Base-by-base conservation (phyloP, 108 stramenopile genomes). In the Nitzschia palea region DNA sequence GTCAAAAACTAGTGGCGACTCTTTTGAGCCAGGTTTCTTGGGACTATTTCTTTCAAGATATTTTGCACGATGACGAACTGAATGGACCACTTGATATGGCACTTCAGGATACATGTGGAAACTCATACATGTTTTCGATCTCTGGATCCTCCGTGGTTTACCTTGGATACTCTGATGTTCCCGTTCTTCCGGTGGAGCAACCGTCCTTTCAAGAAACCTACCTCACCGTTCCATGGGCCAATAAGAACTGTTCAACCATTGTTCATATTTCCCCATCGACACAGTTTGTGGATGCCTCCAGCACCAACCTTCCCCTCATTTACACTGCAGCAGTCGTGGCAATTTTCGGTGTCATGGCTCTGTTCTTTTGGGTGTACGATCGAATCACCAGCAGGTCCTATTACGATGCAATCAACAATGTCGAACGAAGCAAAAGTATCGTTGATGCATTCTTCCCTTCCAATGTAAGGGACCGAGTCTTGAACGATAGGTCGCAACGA, bases 361-460 rank as follows among this genome's bases (percentile, higher is more conserved):
- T 48, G 15, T 31, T 51, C 50, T 64, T 64, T 33, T 48, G 45
- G 23, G 1, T 50, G 15, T 64, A 64, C 45, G 63, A 64, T 34
- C 30, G 50, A 2, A 18, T 64, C 26, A 40, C 33, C 6, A 47
- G 50, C 1, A 47, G 50, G 14, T 51, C 48, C 4, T 51, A 64
- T 12, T 10, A 4, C 9, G 33, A 47, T 20, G 50, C 50, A 14
- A 33, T 64, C 1, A 6, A 15, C 14, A 51, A 51, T 8, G 63
- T 51, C 2, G 63, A 48, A 50, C 44, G 63, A 26, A 51, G 37
- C 31, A 51, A 48, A 20, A 35, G 37, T 51, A 31, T 64, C 17
- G 63, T 64, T 9, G 50, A 51, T 15, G 8, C 44, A 6, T 3
- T 64, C 18, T 64, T 64, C 47, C 63, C 63, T 2, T 23, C 28